Evolutionary conservation across 768 basidiomycete species (phyloP).

Genomic region (Naematelia encephala): DNA sequence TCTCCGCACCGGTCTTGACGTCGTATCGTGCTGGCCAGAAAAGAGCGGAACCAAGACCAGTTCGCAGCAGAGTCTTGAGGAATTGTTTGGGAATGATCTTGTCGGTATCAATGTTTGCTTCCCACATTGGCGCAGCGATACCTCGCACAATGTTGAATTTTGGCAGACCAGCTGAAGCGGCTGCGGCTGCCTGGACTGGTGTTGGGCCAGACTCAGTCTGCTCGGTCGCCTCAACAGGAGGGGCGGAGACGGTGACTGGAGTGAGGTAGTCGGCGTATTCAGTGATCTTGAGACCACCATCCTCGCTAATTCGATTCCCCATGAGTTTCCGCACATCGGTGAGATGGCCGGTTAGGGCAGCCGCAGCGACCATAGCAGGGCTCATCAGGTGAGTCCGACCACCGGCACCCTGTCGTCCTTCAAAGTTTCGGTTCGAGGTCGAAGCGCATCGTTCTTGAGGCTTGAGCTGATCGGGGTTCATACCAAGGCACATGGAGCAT

Average conservation of each 20-base stretch:
- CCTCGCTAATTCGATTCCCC: conserved; percentile 55
- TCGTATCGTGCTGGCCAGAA: conserved; percentile 80
- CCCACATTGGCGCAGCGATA: conserved; percentile 72
- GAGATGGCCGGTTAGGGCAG: conserved; percentile 78
- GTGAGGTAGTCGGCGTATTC: conserved; percentile 74
- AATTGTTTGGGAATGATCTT: conserved; percentile 94
- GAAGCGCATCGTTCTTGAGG: conserved; percentile 81
- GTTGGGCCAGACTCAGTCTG: conserved; percentile 25
- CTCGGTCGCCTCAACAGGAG: conserved; percentile 52
- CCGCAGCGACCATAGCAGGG: conserved; percentile 90
- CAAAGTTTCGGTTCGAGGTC: conserved; percentile 90
- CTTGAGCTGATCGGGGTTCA: conserved; percentile 87
- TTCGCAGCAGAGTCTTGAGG: conserved; percentile 84
- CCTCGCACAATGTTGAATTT: conserved; percentile 72
- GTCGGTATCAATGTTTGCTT: conserved; percentile 85
- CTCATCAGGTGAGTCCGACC: conserved; percentile 84
- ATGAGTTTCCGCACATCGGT: conserved; percentile 78
- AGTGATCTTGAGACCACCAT: conserved; percentile 63
- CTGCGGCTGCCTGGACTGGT: conserved; percentile 36
- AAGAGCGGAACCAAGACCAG: conserved; percentile 75
- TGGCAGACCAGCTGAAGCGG: conserved; percentile 51
- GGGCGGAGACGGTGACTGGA: conserved; percentile 62
- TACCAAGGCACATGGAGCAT: conserved; percentile 93
- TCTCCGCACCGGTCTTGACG: conserved; percentile 68
- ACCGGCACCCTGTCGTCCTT: conserved; percentile 80